A percentile compares a stretch with the other conserved stretches of the same genome.
These are phyloP conservation scores for Boletus coccyginus DNA, from an alignment of 768 basidiomycete species.

Conservation along the genomic window DNA sequence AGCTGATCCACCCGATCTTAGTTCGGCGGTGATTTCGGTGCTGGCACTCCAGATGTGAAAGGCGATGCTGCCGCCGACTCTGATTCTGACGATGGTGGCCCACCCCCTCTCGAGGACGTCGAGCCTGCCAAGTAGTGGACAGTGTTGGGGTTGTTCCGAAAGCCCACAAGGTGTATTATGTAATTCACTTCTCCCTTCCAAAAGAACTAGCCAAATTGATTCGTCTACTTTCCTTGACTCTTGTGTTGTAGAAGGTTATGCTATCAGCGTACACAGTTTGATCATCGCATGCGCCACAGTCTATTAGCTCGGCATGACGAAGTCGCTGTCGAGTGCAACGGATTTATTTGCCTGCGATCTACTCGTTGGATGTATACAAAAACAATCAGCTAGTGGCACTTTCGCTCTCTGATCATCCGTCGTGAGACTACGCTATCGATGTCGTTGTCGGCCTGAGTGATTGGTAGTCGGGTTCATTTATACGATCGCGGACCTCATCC, in stretches of 20 bases:
- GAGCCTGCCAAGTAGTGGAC: conserved; percentile 30
- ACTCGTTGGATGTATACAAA: too few relatives aligned
- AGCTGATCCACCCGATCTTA: conserved; percentile 12
- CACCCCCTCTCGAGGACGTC: conserved; percentile 78
- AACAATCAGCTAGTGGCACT: too few relatives aligned
- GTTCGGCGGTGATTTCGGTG: conserved; percentile 29
- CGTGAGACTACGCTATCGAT: too few relatives aligned
- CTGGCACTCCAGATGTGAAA: neutral
- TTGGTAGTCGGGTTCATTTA: too few relatives aligned
- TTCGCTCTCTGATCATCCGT: neutral
- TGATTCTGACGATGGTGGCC: conserved; percentile 56
- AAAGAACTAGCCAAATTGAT: neutral
- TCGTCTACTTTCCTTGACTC: too few relatives aligned
- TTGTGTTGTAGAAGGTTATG: neutral
- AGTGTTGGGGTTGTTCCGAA: neutral
- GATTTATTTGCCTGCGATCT: too few relatives aligned
- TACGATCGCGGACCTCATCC: too few relatives aligned
- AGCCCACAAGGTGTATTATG: conserved; percentile 8
- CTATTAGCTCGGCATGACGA: neutral
- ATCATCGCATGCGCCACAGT: too few relatives aligned
- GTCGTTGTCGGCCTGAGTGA: too few relatives aligned
- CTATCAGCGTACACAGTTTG: too few relatives aligned
- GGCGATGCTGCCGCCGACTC: conserved; percentile 27
- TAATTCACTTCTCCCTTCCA: conserved; percentile 10
- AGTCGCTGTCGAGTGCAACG: neutral